phyloP scores from a whole-genome alignment of 2,329 filamentous ascomycete species.

The Monosporascus sp. region DNA sequence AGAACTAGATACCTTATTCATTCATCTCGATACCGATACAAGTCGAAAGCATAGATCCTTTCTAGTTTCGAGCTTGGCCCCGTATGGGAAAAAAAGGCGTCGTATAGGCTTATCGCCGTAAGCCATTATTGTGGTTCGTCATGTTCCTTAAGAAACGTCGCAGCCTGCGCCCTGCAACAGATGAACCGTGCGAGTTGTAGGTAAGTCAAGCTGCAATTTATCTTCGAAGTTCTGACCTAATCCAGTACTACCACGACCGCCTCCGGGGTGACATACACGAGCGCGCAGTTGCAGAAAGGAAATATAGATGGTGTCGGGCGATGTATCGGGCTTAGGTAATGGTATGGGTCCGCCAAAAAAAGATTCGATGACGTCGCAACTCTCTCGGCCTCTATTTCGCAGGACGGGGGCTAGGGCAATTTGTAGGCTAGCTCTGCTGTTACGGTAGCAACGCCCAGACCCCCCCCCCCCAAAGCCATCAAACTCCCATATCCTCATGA shows the following conservation, averaged over 20 bases:
- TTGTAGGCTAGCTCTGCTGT: slow-evolving; percentile 7
- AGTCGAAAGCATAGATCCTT: slow-evolving; percentile 10
- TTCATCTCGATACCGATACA: slow-evolving; percentile 5
- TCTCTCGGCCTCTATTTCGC: slow-evolving; percentile 4
- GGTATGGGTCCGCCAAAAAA: slow-evolving; percentile 9
- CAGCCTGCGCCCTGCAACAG: slow-evolving; percentile 9
- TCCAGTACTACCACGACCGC: neutral
- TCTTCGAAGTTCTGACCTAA: slow-evolving; percentile 3
- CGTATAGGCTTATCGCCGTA: slow-evolving; percentile 8
- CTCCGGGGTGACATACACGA: slow-evolving; percentile 1
- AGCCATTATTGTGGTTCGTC: slow-evolving; percentile 10
- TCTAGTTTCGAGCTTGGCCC: slow-evolving; percentile 6
- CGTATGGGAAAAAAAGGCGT: slow-evolving; percentile 5
- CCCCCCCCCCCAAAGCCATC: too few species aligned
- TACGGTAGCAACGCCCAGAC: slow-evolving; percentile 1
- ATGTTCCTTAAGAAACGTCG: slow-evolving; percentile 1
- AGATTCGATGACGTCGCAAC: slow-evolving; percentile 5
- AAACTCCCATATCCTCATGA: too few species aligned
- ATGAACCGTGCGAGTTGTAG: slow-evolving; percentile 7
- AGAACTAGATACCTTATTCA: neutral
- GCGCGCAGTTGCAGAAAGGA: slow-evolving; percentile 5
- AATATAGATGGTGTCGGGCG: slow-evolving; percentile 5
- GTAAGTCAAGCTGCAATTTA: slow-evolving; percentile 4
- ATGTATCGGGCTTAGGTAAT: slow-evolving; percentile 5
- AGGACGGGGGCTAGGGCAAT: slow-evolving; percentile 3